These are phyloP conservation scores for Aspergillus awamori DNA, from an alignment of 2,329 filamentous ascomycete species.

Conservation along the genomic window DNA sequence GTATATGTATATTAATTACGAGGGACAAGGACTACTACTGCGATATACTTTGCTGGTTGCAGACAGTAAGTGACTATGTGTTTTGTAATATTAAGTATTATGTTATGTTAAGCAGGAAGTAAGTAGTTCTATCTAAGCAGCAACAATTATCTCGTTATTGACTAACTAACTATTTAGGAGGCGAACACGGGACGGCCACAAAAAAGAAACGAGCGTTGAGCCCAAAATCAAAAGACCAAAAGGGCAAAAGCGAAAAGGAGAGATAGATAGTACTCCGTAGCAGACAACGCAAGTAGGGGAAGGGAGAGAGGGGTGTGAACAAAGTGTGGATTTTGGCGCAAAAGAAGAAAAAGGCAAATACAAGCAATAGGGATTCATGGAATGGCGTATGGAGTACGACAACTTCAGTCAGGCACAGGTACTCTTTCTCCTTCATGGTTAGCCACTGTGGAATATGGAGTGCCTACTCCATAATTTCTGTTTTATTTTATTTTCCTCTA, in stretches of 20 bases:
- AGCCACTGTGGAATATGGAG: slow-evolving; percentile 6
- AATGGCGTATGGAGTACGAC: neutral
- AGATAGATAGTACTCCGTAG: neutral
- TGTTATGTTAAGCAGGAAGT: too few relatives aligned
- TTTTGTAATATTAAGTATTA: slow-evolving; percentile 9
- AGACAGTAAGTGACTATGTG: slow-evolving; percentile 14
- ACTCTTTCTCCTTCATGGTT: neutral
- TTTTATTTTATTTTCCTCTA: too few relatives aligned
- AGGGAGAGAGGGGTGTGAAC: neutral
- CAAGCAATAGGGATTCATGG: slow-evolving; percentile 7
- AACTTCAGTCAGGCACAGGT: slow-evolving; percentile 5
- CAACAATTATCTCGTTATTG: neutral
- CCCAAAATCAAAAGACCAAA: slow-evolving; percentile 10
- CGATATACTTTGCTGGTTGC: neutral
- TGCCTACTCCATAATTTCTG: neutral
- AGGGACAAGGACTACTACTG: neutral
- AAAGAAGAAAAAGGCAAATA: slow-evolving; percentile 15
- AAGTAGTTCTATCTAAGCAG: too few relatives aligned
- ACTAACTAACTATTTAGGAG: too few relatives aligned
- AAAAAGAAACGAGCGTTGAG: neutral
- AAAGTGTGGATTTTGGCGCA: slow-evolving; percentile 2
- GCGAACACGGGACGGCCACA: slow-evolving; percentile 1
- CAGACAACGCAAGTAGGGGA: neutral
- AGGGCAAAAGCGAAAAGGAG: slow-evolving; percentile 17
- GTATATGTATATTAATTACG: slow-evolving; percentile 12